phyloP scores from a whole-genome alignment of 495 filamentous ascomycete species.

The Hypoxylon crocopeplum region DNA sequence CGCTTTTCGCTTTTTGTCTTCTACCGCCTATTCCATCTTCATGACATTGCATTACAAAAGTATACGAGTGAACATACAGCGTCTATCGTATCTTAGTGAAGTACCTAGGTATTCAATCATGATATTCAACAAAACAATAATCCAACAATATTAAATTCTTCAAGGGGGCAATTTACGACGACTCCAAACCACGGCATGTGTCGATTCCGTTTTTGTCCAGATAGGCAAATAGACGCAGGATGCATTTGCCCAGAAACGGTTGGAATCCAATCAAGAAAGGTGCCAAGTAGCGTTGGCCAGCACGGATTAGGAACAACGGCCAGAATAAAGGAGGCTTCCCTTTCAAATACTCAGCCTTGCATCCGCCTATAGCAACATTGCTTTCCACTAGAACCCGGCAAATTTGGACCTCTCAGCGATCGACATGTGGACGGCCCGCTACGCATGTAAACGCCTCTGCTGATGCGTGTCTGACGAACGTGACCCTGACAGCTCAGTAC shows the following conservation, averaged over 20 bases:
- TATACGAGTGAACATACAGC: too few species aligned
- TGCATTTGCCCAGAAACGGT: constrained; percentile 12
- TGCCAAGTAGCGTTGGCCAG: constrained; percentile 4
- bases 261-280: constrained; percentile 15
- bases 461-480: constrained; percentile 39
- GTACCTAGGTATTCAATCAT: too few species aligned
- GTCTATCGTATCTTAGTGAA: too few species aligned
- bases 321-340: constrained; percentile 6
- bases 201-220: constrained; percentile 12
- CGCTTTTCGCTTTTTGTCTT: constrained; percentile 3
- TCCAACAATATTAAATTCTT: neutral
- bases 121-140: too few species aligned
- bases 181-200: constrained; percentile 13
- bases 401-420: constrained; percentile 46
- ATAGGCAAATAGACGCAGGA: constrained; percentile 16
- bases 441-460: constrained; percentile 26
- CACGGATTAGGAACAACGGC: constrained; percentile 30
- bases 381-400: constrained; percentile 33
- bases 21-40: constrained; percentile 5
- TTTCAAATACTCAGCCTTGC: constrained; percentile 33
- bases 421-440: constrained; percentile 42
- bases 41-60: too few species aligned
- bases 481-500: constrained; percentile 35
- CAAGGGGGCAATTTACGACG: neutral
- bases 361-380: constrained; percentile 35